Evolutionary conservation across 805 yeast genomes (phyloP).

Genomic region (Wickerhamomyces ciferrii): DNA sequence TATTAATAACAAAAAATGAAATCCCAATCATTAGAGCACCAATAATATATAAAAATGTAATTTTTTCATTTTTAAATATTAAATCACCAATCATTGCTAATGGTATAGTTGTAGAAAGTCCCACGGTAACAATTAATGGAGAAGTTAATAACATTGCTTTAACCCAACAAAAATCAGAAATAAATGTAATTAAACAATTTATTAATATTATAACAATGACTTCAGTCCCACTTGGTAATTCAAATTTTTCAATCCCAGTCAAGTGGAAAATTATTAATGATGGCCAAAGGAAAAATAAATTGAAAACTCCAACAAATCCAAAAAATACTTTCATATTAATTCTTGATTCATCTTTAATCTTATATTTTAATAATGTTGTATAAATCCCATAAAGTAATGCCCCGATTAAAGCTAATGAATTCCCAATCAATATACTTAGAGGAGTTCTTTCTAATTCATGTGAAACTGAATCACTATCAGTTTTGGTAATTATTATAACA

Average conservation of each 20-base stretch:
- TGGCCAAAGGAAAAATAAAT: slow-evolving; percentile 78
- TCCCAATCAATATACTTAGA: slow-evolving; percentile 52
- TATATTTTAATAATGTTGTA: slow-evolving; percentile 75
- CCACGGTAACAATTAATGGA: slow-evolving; percentile 94
- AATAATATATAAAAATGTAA: slow-evolving; percentile 57
- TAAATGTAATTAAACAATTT: slow-evolving; percentile 74
- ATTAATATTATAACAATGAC: slow-evolving; percentile 49
- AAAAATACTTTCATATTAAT: slow-evolving; percentile 85
- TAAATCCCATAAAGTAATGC: slow-evolving; percentile 91
- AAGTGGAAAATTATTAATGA: slow-evolving; percentile 59
- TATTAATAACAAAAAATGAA: slow-evolving; percentile 82
- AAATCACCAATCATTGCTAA: slow-evolving; percentile 91
- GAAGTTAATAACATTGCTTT: slow-evolving; percentile 89
- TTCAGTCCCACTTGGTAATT: slow-evolving; percentile 51
- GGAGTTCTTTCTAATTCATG: slow-evolving; percentile 18
- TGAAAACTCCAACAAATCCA: slow-evolving; percentile 91
- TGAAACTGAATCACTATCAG: slow-evolving; percentile 35
- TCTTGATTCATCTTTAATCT: slow-evolving; percentile 66
- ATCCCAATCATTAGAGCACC: slow-evolving; percentile 80
- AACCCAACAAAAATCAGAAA: slow-evolving; percentile 95
- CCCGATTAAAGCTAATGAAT: slow-evolving; percentile 72
- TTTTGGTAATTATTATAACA: slow-evolving; percentile 69
- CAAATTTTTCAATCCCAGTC: slow-evolving; percentile 64
- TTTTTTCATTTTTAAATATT: slow-evolving; percentile 56
- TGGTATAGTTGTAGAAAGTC: slow-evolving; percentile 89